A percentile compares a stretch with the other conserved stretches of the same genome.
phyloP scores from a whole-genome alignment of 352 stramenopile genomes.

The Globisporangium ultimum region DNA sequence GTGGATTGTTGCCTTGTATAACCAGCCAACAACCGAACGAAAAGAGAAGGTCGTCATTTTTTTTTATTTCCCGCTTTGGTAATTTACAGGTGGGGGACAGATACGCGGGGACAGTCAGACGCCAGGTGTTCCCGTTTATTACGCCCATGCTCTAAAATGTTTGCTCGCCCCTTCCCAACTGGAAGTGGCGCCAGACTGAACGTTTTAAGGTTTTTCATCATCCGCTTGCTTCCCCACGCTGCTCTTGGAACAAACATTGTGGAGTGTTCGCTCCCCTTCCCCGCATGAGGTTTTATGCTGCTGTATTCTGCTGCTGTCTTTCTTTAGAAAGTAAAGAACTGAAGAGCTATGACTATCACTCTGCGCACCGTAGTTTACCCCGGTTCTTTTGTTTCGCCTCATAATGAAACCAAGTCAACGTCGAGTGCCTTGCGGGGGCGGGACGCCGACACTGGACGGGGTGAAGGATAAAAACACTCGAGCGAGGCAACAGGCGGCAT shows the following conservation, averaged over 20 bases:
- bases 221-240: too few relatives aligned
- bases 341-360: neutral
- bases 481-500: too few relatives aligned
- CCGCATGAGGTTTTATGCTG: constrained; percentile 3
- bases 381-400: neutral
- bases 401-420: neutral
- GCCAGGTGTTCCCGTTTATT: neutral
- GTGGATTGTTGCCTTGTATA: too few relatives aligned
- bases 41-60: too few relatives aligned
- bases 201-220: neutral
- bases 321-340: neutral
- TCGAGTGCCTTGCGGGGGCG: too few relatives aligned
- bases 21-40: too few relatives aligned
- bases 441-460: too few relatives aligned
- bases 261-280: neutral
- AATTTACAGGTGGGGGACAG: neutral
- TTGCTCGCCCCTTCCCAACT: neutral
- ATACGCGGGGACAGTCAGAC: neutral
- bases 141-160: constrained; percentile 1
- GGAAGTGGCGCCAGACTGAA: constrained; percentile 7
- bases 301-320: constrained; percentile 2
- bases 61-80: too few relatives aligned
- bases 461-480: too few relatives aligned
- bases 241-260: too few relatives aligned
- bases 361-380: neutral